Evolutionary conservation across 306 rosid genomes (phyloP), one percentile per base, ranked within the genome.

Genomic region (Citrullus amarus): DNA sequence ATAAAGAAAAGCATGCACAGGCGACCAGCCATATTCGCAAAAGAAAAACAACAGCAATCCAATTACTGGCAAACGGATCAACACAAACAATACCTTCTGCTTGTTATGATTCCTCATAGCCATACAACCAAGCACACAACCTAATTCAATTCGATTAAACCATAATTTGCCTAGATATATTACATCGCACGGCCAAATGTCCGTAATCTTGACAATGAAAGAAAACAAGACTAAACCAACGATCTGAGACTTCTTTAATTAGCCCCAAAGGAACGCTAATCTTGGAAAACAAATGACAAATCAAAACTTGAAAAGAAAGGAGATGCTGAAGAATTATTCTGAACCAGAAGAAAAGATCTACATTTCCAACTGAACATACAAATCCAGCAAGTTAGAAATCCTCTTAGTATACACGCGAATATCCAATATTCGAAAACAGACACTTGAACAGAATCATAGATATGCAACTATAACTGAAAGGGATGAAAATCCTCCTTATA

Each of bases 301-400:
- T 32, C 36, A 32, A 32, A 71, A 1, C 9, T 3, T n/a, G 50
- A 25, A 16, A 44, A 0, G 12, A 17, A 78, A 8, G 75, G 44
- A 50, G 82, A 81, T 83, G 88, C 86, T n/a, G 25, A 75, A 73
- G 84, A 78, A 86, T 84, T 25, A 84, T 84, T 84, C 88, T 65
- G 75, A 63, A 58, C 51, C 81, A 12, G 7, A 80, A 59, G 79
- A 46, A 14, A 39, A 20, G 15, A 32, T 32, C 4, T 32, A 32
- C 67, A 68, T 85, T 78, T 86, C 89, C 75, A 59, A 67, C 94
- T 90, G 89, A 44, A 81, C 75, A 53, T 72, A 51, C 80, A 76
- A 51, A 12, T 14, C 44, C 32, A 83, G 28, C 15, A 80, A 81
- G 17, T 50, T 50, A 50, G 44, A 12, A 28, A 48, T 48, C 76